A percentile compares a stretch with the other conserved stretches of the same genome.
Evolutionary conservation across 257 asterid genomes (phyloP).

Genomic region (Forsythia suspensa): DNA sequence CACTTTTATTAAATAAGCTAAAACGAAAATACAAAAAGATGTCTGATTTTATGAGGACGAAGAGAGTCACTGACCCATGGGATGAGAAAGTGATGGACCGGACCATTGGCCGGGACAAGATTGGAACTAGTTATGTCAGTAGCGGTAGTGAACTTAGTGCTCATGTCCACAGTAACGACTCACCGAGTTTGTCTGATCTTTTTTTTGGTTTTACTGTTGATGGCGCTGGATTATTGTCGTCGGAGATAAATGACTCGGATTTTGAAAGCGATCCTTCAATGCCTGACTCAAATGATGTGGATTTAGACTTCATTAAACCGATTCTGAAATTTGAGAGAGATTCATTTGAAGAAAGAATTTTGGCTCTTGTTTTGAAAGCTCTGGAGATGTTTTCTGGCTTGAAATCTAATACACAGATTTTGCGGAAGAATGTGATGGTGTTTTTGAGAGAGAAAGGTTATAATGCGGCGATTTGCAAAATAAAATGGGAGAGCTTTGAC

Average conservation of each 20-base stretch:
- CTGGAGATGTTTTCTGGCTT: conserved; percentile 34
- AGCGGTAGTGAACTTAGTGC: conserved; percentile 85
- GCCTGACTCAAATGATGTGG: conserved; percentile 21
- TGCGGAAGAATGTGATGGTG: conserved; percentile 63
- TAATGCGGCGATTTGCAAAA: conserved; percentile 78
- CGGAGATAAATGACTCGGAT: conserved; percentile 27
- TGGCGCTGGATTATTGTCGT: conserved; percentile 15
- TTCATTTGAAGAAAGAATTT: conserved; percentile 41
- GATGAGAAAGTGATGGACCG: conserved; percentile 55
- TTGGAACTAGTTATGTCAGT: conserved; percentile 46
- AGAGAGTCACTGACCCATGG: conserved; percentile 57
- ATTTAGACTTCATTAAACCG: conserved; percentile 28
- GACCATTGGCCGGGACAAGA: conserved; percentile 43
- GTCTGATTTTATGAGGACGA: conserved; percentile 35
- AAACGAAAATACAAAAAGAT: conserved; percentile 2
- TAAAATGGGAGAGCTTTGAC: conserved; percentile 70
- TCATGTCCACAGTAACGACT: conserved; percentile 37
- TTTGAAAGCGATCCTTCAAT: conserved; percentile 31
- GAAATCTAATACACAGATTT: conserved; percentile 25
- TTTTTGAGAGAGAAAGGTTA: conserved; percentile 57
- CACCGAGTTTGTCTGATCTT: conserved; percentile 52
- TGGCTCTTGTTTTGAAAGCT: conserved; percentile 31
- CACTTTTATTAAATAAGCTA: neutral
- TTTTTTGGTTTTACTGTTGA: conserved; percentile 36
- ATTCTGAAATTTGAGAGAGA: conserved; percentile 34